These are phyloP conservation scores for Kalmusia sp. DNA, from an alignment of 2,329 filamentous ascomycete species.

Conservation along the genomic window DNA sequence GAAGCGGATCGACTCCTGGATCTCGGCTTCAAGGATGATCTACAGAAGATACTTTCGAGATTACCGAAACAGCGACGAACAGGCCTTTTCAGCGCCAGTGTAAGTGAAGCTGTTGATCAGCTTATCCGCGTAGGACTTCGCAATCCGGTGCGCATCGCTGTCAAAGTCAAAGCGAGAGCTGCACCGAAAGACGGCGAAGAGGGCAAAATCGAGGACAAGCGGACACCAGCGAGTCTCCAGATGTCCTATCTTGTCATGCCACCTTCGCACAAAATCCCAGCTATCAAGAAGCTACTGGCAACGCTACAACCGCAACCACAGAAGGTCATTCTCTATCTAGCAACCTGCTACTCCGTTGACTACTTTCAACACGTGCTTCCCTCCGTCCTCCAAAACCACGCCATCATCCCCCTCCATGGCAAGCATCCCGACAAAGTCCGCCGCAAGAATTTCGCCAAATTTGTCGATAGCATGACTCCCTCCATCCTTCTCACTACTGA, in stretches of 20 bases:
- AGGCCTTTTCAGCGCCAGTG: slow-evolving; percentile 91
- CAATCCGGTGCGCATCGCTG: slow-evolving; percentile 93
- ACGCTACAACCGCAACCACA: slow-evolving; percentile 76
- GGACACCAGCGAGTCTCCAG: slow-evolving; percentile 89
- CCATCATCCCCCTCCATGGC: slow-evolving; percentile 83
- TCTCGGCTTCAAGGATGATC: slow-evolving; percentile 89
- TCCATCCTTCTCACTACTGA: slow-evolving; percentile 91
- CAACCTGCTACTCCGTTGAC: slow-evolving; percentile 92
- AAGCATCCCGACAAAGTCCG: slow-evolving; percentile 90
- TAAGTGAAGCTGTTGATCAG: slow-evolving; percentile 94
- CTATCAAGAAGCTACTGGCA: slow-evolving; percentile 73
- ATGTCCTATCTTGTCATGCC: slow-evolving; percentile 83
- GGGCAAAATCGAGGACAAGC: slow-evolving; percentile 78
- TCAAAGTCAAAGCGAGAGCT: slow-evolving; percentile 74
- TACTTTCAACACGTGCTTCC: slow-evolving; percentile 88
- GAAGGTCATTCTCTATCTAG: slow-evolving; percentile 89
- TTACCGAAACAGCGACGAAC: slow-evolving; percentile 93
- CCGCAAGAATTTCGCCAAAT: slow-evolving; percentile 84
- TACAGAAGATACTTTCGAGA: slow-evolving; percentile 82
- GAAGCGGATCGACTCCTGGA: slow-evolving; percentile 94
- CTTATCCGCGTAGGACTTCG: slow-evolving; percentile 90
- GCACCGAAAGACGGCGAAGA: slow-evolving; percentile 49
- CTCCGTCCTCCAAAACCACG: slow-evolving; percentile 71
- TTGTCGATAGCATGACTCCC: slow-evolving; percentile 75
- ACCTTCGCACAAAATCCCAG: slow-evolving; percentile 80